Conservation (phyloP, 169 alveolate species). For the Plasmodium ovale region DNA sequence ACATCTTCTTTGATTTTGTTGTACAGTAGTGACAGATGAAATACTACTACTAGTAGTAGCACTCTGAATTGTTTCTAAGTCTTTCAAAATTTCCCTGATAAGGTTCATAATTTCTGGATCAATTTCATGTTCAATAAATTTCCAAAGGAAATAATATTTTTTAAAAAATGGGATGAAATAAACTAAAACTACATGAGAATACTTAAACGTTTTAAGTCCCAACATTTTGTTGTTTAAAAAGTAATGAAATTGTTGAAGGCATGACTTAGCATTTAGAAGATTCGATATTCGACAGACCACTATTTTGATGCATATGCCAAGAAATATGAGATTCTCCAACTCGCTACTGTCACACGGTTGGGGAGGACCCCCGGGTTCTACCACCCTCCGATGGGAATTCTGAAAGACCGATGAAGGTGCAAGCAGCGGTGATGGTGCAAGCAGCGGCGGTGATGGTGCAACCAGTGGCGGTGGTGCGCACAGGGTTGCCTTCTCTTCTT, state of each 20-base stretch:
- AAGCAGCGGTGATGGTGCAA: background rate
- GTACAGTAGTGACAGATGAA: background rate
- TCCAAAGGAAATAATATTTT: constrained; percentile 62
- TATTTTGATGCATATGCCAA: constrained; percentile 63
- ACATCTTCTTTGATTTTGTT: background rate
- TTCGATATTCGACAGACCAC: constrained; percentile 48
- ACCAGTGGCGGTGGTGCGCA: too few species aligned
- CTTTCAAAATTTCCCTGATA: constrained; percentile 12
- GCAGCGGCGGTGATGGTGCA: background rate
- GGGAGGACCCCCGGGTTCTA: too few species aligned
- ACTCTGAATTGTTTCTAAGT: constrained; percentile 31
- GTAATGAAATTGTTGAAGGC: constrained; percentile 53
- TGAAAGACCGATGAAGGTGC: background rate
- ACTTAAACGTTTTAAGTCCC: constrained; percentile 37
- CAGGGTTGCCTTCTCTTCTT: too few species aligned
- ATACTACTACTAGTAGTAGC: background rate
- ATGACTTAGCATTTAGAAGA: constrained; percentile 42
- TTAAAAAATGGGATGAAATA: constrained; percentile 66
- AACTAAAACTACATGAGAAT: constrained; percentile 31
- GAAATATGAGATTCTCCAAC: constrained; percentile 19
- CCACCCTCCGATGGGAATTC: too few species aligned
- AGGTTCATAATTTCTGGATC: constrained; percentile 35
- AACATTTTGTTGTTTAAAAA: constrained; percentile 27
- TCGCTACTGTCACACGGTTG: constrained; percentile 14
- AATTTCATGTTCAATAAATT: constrained; percentile 61